Base-by-base conservation (phyloP, 176 grass and related monocot species). In the Canna indica region DNA sequence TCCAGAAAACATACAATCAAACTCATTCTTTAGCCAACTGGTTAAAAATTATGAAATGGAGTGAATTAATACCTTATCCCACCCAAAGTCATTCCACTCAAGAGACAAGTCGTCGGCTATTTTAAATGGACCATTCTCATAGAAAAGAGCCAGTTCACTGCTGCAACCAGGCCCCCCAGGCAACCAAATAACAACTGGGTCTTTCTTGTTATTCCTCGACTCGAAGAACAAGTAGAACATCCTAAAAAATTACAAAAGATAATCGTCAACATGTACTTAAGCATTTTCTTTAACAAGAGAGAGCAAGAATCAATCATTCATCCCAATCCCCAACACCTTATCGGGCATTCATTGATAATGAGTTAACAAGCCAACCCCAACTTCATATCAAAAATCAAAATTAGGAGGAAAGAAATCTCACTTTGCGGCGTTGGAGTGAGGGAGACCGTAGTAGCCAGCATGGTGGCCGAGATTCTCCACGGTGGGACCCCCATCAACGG, bases 161-260 rank as follows among this genome's bases (percentile, higher is more conserved):
- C 94, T 92, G 73, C 94, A 97, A 0, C 94, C 94, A 16, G 94
- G 94, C 6, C 94, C 94, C 67, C 94, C 94, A 10, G 94, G 92
- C 79, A 97, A 80, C 94, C 94, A 97, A 68, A 97, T 92, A 44
- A 97, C 89, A 0, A 97, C 86, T 1, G 94, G 94, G 72, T 97
- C 89, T 22, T 85, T 64, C 60, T 87, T 85, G 74, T 83, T 79
- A 14, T 84, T 68, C 78, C 89, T 90, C 15, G 94, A 97, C 67
- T 97, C 89, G 48, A 97, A 97, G 89, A 97, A 97, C 64, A 92
- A 83, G 85, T 92, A 97, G 89, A 97, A 97, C 81, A 97, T 85
- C 80, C 94, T 97, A 77, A 66, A 44, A 2, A 10, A 38, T 8
- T 50, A 48, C 46, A 33, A 62, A 16, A 32, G 14, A 54, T 15